Evolutionary conservation across 2,329 filamentous ascomycete genomes (phyloP), one percentile per base, ranked within the genome.

Genomic region (Coniella vitis): DNA sequence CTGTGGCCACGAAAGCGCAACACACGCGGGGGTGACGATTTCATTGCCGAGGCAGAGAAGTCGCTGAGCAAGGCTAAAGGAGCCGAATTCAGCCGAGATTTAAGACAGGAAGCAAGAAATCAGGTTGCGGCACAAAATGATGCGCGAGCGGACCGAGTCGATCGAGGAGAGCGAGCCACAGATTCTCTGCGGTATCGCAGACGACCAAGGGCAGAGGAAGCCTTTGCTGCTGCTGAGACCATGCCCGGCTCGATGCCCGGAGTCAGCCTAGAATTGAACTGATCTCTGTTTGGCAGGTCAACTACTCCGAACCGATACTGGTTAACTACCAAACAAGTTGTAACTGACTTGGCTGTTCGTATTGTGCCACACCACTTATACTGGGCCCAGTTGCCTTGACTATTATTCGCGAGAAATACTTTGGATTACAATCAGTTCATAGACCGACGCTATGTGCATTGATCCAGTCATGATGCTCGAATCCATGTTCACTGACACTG

Each of bases 1-100:
- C 63, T 93, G 51, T 94, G 88, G 88, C 88, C 88, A 1, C 72
- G 87, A 40, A 91, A 90, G 71, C 85, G 82, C 70, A 94, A 90
- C 58, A 90, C 87, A 0, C 72, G 87, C 21, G 87, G 86, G 4
- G 84, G 84, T 1, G 83, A 84, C 17, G 81, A 84, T 19, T 66
- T 67, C 3, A 65, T 75, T 25, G 65, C 71, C 4, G 74, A 74
- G 34, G 66, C 63, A 35, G 64, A 63, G n/a, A 63, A 66, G 4
- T 76, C 76, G 8, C 65, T 75, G n/a, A 68, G 74, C 38, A 74
- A 77, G 44, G 66, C 69, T 5, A 80, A 75, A 59, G 74, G 78
- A 16, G 76, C 73, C 40, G 78, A 82, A 29, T 61, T 72, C 13
- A 67, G 69, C 16, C 71, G 69, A 31, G 75, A 79, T 42, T 49